Evolutionary conservation across 2,329 filamentous ascomycete species (phyloP).

Genomic region (Teratosphaeria destructans): DNA sequence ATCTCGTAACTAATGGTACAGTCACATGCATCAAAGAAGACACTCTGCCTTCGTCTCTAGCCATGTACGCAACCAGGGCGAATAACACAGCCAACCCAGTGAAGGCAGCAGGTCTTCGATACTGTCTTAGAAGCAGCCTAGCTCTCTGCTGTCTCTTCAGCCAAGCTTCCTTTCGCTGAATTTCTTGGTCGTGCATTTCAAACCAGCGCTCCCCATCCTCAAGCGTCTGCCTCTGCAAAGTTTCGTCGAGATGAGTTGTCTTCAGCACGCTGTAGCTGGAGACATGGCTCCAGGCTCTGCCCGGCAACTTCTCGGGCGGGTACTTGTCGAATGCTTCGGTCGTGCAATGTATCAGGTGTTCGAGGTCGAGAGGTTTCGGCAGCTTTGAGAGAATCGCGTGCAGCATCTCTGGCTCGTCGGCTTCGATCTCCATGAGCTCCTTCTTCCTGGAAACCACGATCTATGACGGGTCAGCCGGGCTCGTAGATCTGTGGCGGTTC

Average conservation of each 20-base stretch:
- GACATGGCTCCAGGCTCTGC: constrained; percentile 58
- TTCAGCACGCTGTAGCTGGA: constrained; percentile 74
- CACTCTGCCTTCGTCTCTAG: background rate
- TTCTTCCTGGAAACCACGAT: constrained; percentile 71
- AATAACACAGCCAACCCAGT: constrained; percentile 48
- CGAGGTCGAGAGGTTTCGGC: constrained; percentile 69
- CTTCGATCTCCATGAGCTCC: constrained; percentile 75
- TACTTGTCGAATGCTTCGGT: constrained; percentile 51
- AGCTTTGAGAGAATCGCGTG: constrained; percentile 81
- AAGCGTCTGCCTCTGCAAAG: constrained; percentile 46
- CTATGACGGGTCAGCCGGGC: constrained; percentile 24
- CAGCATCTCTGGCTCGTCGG: constrained; percentile 83
- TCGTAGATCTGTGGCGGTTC: constrained; percentile 1
- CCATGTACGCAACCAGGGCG: constrained; percentile 48
- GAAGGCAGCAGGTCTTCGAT: constrained; percentile 54
- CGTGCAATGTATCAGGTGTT: constrained; percentile 60
- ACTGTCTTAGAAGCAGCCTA: constrained; percentile 43
- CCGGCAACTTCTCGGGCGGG: constrained; percentile 61
- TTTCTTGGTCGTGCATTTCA: constrained; percentile 57
- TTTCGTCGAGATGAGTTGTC: constrained; percentile 52
- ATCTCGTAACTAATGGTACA: background rate
- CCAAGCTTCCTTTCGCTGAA: constrained; percentile 54
- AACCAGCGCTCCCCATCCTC: constrained; percentile 60
- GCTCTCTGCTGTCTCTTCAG: constrained; percentile 36
- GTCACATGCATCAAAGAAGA: background rate